Evolutionary conservation across 2,329 filamentous ascomycete species (phyloP).

Genomic region (Xylariaceae sp.): DNA sequence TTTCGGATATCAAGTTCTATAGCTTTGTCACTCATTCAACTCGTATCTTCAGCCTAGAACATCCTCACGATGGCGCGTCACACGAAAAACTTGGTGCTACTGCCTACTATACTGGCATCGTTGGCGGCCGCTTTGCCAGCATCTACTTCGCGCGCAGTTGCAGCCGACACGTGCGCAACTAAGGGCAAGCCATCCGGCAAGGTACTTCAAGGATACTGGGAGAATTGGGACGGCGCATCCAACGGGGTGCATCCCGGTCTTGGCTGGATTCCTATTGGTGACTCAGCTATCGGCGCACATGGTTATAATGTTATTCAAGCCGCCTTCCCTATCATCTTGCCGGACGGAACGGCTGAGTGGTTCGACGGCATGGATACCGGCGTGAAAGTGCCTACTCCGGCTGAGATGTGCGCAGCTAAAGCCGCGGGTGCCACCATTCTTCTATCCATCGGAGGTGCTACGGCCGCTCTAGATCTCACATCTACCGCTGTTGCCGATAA

Average conservation of each 20-base stretch:
- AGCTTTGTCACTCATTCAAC: too few species aligned
- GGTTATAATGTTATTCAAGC: slow-evolving; percentile 37
- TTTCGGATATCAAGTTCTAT: too few species aligned
- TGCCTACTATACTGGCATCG: slow-evolving; percentile 3
- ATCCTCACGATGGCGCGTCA: slow-evolving; percentile 9
- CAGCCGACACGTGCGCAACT: slow-evolving; percentile 27
- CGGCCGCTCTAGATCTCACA: slow-evolving; percentile 34
- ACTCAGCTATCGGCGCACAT: slow-evolving; percentile 28
- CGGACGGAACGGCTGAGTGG: slow-evolving; percentile 35
- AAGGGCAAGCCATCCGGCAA: slow-evolving; percentile 34
- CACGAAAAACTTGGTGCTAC: slow-evolving; percentile 1
- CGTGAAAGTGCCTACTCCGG: slow-evolving; percentile 31
- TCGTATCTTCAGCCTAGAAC: not conserved
- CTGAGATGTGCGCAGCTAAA: slow-evolving; percentile 35
- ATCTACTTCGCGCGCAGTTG: not conserved
- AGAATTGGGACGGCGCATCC: slow-evolving; percentile 36
- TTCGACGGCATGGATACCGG: slow-evolving; percentile 33
- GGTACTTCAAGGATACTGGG: slow-evolving; percentile 36
- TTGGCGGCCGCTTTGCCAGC: slow-evolving; percentile 5
- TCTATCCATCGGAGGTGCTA: slow-evolving; percentile 35
- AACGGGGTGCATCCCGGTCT: slow-evolving; percentile 34
- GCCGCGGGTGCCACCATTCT: slow-evolving; percentile 34
- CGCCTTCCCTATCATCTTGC: slow-evolving; percentile 35
- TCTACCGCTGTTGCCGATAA: slow-evolving; percentile 33
- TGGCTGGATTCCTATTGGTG: slow-evolving; percentile 34